Percentiles rank a stretch among this genome's conserved stretches.
Conservation (phyloP, 2,329 filamentous ascomycete species). For the Aspergillus awamori region DNA sequence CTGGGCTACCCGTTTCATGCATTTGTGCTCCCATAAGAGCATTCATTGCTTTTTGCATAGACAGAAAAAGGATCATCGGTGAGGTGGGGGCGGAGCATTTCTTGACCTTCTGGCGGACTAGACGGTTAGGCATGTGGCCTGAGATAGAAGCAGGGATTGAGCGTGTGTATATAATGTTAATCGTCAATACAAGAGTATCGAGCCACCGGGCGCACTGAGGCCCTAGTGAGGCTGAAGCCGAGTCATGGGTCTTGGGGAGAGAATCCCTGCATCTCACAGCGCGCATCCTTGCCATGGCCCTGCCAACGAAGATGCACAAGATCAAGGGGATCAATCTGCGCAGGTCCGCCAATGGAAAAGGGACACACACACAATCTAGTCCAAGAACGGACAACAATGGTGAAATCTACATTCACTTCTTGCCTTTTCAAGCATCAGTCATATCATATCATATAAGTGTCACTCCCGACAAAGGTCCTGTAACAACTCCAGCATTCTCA, state of each 20-base stretch:
- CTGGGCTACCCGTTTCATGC: background rate
- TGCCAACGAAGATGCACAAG: too few relatives aligned
- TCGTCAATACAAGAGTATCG: constrained; percentile 9
- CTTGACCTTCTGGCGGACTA: constrained; percentile 22
- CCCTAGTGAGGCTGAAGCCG: background rate
- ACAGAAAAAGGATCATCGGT: constrained; percentile 11
- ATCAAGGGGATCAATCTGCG: too few relatives aligned
- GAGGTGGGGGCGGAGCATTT: constrained; percentile 10
- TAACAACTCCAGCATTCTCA: constrained; percentile 53
- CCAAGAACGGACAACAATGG: too few relatives aligned
- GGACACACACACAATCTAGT: too few relatives aligned
- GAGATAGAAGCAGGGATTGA: constrained; percentile 17
- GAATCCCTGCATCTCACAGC: background rate
- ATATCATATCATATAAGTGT: constrained; percentile 3
- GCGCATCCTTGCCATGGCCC: too few relatives aligned
- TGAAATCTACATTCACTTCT: too few relatives aligned
- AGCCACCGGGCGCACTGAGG: background rate
- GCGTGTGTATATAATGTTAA: constrained; percentile 29
- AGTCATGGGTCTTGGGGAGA: background rate
- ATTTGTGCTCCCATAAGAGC: constrained; percentile 4
- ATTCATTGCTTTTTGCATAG: constrained; percentile 21
- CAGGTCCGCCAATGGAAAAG: too few relatives aligned
- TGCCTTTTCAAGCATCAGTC: background rate
- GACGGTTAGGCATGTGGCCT: constrained; percentile 15
- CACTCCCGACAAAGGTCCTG: constrained; percentile 53